These are phyloP conservation scores for Berberis thunbergii DNA, from an alignment of 164 flowering plant species.

Conservation along the genomic window DNA sequence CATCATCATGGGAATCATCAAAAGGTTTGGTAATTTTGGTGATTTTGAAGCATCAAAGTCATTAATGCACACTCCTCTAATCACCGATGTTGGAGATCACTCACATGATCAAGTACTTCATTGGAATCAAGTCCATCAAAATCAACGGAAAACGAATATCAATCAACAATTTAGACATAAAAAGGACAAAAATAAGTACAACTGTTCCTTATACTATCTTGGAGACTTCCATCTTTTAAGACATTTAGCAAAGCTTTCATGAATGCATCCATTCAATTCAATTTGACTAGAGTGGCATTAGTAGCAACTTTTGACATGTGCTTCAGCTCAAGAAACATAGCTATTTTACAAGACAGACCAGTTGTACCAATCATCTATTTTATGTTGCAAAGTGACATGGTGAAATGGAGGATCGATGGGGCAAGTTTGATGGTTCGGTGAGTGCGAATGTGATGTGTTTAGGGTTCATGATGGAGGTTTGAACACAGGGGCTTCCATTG, in stretches of 20 bases:
- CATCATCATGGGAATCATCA: not conserved
- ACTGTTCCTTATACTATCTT: too few species aligned
- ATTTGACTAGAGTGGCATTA: constrained; percentile 18
- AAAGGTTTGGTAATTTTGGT: constrained; percentile 27
- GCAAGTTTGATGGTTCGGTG: constrained; percentile 45
- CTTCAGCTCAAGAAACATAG: constrained; percentile 15
- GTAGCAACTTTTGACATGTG: constrained; percentile 32
- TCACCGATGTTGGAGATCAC: not conserved
- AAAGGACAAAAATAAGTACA: constrained; percentile 19
- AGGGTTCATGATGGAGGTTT: constrained; percentile 40
- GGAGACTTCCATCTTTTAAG: too few species aligned
- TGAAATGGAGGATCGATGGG: constrained; percentile 38
- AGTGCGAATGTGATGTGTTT: constrained; percentile 35
- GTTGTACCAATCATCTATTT: constrained; percentile 36
- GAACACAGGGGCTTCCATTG: constrained; percentile 25
- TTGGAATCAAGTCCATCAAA: constrained; percentile 14
- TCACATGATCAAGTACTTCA: constrained; percentile 31
- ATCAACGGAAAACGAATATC: not conserved
- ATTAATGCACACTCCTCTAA: constrained; percentile 25
- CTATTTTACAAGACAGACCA: not conserved
- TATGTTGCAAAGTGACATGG: constrained; percentile 28
- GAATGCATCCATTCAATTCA: constrained; percentile 2
- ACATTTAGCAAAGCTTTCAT: constrained; percentile 12
- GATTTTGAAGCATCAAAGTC: constrained; percentile 1
- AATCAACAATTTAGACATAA: constrained; percentile 15